phyloP scores from a whole-genome alignment of 768 basidiomycete genomes.

The Amanita inopinata region DNA sequence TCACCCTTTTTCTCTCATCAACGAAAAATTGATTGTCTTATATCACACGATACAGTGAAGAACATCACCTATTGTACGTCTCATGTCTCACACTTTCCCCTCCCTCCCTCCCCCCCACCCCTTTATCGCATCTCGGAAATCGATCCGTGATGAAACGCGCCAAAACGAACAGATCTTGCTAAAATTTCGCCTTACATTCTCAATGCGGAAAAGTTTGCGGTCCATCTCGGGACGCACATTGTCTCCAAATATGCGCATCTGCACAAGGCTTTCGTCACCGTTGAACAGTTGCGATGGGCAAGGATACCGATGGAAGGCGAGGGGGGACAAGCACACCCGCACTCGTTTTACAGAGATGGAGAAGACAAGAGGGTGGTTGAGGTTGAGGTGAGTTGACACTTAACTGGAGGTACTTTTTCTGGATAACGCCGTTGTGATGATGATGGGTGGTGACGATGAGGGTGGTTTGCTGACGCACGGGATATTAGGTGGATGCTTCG shows the following conservation, averaged over 20 bases:
- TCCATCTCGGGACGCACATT: constrained; percentile 79
- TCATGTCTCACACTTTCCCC: too few species aligned
- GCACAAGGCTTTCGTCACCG: constrained; percentile 53
- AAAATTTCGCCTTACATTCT: constrained; percentile 87
- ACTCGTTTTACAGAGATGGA: constrained; percentile 83
- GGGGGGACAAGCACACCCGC: constrained; percentile 43
- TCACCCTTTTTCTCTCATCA: too few species aligned
- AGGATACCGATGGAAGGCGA: constrained; percentile 51
- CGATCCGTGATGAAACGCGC: not conserved
- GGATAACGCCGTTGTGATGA: not conserved
- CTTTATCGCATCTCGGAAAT: not conserved
- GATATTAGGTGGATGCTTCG: constrained; percentile 50
- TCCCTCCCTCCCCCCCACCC: not conserved
- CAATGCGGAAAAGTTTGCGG: constrained; percentile 73
- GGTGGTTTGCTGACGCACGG: not conserved
- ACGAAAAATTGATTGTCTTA: too few species aligned
- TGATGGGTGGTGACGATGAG: not conserved
- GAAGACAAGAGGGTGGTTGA: constrained; percentile 75
- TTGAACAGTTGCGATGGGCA: constrained; percentile 80
- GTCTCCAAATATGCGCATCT: constrained; percentile 76
- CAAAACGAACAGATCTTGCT: constrained; percentile 48
- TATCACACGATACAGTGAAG: constrained; percentile 41
- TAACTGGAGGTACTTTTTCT: too few species aligned
- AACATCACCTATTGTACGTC: constrained; percentile 56
- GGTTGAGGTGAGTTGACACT: constrained; percentile 39